Percentiles rank a stretch among this genome's conserved stretches.
Conservation (phyloP, 345 rosid genomes). For the Erucastrum elatum region DNA sequence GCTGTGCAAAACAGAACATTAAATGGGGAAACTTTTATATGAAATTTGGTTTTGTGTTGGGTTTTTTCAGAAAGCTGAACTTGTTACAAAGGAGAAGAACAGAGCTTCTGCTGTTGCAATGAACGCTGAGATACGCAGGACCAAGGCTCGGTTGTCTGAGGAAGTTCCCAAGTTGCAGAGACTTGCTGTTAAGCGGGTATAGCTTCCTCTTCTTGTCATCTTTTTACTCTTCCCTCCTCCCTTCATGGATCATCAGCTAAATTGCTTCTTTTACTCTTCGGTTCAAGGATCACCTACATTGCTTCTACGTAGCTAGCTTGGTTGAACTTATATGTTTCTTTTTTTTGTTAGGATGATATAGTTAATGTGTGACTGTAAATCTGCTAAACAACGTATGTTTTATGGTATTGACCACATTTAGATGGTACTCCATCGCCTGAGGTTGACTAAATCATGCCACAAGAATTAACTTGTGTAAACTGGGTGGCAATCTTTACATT, state of each 20-base stretch:
- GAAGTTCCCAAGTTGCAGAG: slow-evolving; percentile 93
- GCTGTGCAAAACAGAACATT: too few species aligned
- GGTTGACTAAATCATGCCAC: too few species aligned
- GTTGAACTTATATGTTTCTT: slow-evolving; percentile 2
- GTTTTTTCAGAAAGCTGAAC: slow-evolving; percentile 71
- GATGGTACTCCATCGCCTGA: background rate
- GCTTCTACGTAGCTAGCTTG: slow-evolving; percentile 3
- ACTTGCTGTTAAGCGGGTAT: slow-evolving; percentile 86
- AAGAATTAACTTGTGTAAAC: background rate
- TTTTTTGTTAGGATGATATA: background rate
- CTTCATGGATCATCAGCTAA: slow-evolving; percentile 12
- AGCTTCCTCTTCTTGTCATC: background rate
- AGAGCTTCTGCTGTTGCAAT: slow-evolving; percentile 89
- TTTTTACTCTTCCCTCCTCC: background rate
- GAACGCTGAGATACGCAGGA: slow-evolving; percentile 95
- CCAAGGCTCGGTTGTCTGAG: slow-evolving; percentile 83
- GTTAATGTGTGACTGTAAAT: too few species aligned
- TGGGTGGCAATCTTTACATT: background rate
- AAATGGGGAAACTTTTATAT: background rate
- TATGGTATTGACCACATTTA: slow-evolving; percentile 1
- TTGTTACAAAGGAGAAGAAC: slow-evolving; percentile 74
- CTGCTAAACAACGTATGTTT: background rate
- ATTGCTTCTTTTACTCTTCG: too few species aligned
- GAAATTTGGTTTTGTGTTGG: background rate
- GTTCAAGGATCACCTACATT: too few species aligned